Base-by-base conservation (phyloP, 225 moss, liverwort and hornwort genomes). In the Sphagnum tenellum region DNA sequence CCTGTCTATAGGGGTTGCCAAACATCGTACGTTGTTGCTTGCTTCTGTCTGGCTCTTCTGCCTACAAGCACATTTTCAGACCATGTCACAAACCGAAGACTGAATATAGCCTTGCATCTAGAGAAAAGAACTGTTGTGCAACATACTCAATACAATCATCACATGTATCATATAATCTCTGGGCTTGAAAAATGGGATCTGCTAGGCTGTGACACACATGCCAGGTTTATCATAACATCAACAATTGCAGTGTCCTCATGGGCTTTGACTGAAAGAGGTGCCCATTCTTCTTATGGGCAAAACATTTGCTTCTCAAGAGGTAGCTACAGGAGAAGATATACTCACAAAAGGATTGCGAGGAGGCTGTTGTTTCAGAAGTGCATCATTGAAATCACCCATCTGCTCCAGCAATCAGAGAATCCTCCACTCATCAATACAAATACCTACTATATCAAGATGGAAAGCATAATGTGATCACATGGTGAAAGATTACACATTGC, bases 311-410 rank as follows among this genome's bases (percentile, higher is more conserved):
- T 4, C 4, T 49, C 5, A 12, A 50, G 10, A 49, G 12, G 12
- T 49, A 65, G 29, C 49, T 4, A 8, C 4, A 47, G 5, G n/a
- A 49, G 7, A 49, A 3, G 9, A 46, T 49, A 64, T 47, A 85
- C 93, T 84, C 72, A 98, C 98, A 72, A 88, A 93, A 63, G 98
- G 98, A 69, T 93, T 98, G 69, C 98, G 85, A 47, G 90, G 93
- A 62, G 89, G 87, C 71, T 98, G 93, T 83, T 93, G 93, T 82
- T 93, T 98, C 75, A 93, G 85, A 55, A 98, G 93, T 50, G 98
- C 98, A 77, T 98, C 98, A 64, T 98, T 98, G 59, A 98, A 98
- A 76, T 98, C 98, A 59, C 98, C 98, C 98, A 98, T 98, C 98
- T 98, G 78, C 52, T 73, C 70, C 52, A 52, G 6, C 52, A 29